Base-by-base conservation (phyloP, 2,329 filamentous ascomycete species). In the Zarea fungicola region DNA sequence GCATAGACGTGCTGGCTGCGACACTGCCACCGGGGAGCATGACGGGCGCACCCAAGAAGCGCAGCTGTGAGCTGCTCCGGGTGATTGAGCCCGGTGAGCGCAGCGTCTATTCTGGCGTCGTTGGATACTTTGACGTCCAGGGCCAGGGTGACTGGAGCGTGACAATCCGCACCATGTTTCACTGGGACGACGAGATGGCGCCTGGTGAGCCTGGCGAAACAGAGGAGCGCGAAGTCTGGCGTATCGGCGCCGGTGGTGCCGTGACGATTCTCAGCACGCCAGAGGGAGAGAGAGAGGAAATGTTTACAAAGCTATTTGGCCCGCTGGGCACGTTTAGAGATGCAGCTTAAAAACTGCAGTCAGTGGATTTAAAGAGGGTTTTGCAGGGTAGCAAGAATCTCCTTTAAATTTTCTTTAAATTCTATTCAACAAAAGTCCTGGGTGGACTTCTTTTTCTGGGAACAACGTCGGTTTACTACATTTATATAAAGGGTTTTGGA, bases 41-140 rank as follows among this genome's bases (percentile, higher is more conserved):
- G 93, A 97, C 92, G 2, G 93, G 93, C 6, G 92, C 92, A 1
- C 93, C 92, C 0, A 97, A 97, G 73, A 91, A 92, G 68, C 80
- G 92, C 41, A 92, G 87, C 55, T 96, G 92, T 64, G 85, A 95
- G 71, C 78, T 96, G 40, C 72, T 97, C 18, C 75, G 77, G 51
- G 69, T 74, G 4, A 76, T 96, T 35, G 91, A 96, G 66, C 57
- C 40, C 31, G 68, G 67, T 16, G 78, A 83, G 57, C 75, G 92
- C 44, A 84, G 89, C 26, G 68, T 96, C 43, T 96, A 96, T 67
- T 89, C 89, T 6, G 90, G 93, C 18, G 87, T 95, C 2, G 78
- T 96, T 42, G 92, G 92, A 0, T 97, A 95, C 66, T 79, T 96
- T 64, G 91, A 95, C 58, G 84, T 89, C 6, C 83, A 87, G 1